These are phyloP conservation scores for Rhynchosporium graminicola DNA, from an alignment of 2,329 filamentous ascomycete species.

Conservation along the genomic window DNA sequence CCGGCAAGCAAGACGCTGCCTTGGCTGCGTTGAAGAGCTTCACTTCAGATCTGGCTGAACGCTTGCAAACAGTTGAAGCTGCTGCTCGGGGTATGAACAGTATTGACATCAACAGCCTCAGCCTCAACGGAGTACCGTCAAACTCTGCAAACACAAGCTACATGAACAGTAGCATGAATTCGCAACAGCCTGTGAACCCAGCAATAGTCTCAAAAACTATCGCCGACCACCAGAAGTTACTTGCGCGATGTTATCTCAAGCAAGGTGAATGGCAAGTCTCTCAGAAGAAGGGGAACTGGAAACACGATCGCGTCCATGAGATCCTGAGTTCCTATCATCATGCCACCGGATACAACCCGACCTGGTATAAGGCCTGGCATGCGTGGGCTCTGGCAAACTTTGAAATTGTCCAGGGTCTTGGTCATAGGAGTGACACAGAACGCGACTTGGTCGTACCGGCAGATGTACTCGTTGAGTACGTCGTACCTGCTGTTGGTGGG, in stretches of 20 bases:
- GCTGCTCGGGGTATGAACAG: slow-evolving; percentile 36
- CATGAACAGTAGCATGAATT: slow-evolving; percentile 44
- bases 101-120: slow-evolving; percentile 38
- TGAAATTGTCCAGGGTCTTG: slow-evolving; percentile 85
- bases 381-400: slow-evolving; percentile 98
- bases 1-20: slow-evolving; percentile 67
- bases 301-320: slow-evolving; percentile 80
- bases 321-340: slow-evolving; percentile 88
- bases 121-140: slow-evolving; percentile 43
- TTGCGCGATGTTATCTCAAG: slow-evolving; percentile 94
- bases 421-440: slow-evolving; percentile 40
- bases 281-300: slow-evolving; percentile 86
- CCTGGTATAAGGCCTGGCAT: slow-evolving; percentile 99
- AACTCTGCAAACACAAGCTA: slow-evolving; percentile 21
- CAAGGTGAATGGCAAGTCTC: slow-evolving; percentile 95
- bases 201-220: slow-evolving; percentile 46
- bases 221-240: slow-evolving; percentile 65
- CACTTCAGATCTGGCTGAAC: slow-evolving; percentile 57
- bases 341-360: slow-evolving; percentile 89
- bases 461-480: slow-evolving; percentile 76
- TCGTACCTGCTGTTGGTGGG: slow-evolving; percentile 89
- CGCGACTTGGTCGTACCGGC: slow-evolving; percentile 52
- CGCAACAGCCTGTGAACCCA: slow-evolving; percentile 19
- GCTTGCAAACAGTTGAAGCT: slow-evolving; percentile 36
- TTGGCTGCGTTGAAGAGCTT: slow-evolving; percentile 60